Percentiles rank a stretch among this genome's conserved stretches.
Conservation (phyloP, 345 rosid genomes). For the Euphorbia pulcherrima region DNA sequence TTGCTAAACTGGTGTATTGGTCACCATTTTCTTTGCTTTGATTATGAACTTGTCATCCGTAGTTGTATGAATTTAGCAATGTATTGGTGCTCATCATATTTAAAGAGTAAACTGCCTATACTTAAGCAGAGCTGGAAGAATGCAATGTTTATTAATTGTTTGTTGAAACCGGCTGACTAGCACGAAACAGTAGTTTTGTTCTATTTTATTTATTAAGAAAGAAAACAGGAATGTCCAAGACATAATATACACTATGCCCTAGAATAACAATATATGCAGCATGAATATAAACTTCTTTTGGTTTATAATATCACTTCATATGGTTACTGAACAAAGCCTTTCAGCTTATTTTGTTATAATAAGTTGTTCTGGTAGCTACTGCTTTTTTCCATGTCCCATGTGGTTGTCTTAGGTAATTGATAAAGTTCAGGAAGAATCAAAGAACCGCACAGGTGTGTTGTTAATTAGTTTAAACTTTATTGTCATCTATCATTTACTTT, state of each 20-base stretch:
- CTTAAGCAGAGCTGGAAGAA: background rate
- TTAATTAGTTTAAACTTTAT: background rate
- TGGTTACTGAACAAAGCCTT: background rate
- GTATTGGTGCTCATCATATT: background rate
- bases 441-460: slow-evolving; percentile 58
- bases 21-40: background rate
- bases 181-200: background rate
- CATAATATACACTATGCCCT: background rate
- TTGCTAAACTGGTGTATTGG: background rate
- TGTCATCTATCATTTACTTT: background rate
- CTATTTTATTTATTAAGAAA: background rate
- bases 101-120: background rate
- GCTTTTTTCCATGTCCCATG: background rate
- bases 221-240: background rate
- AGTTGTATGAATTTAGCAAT: background rate
- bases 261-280: background rate
- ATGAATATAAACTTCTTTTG: background rate
- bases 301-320: background rate
- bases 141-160: background rate
- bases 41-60: background rate
- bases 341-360: background rate
- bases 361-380: background rate
- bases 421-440: slow-evolving; percentile 81
- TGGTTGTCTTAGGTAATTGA: slow-evolving; percentile 57
- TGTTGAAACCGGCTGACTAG: slow-evolving; percentile 3